Base-by-base conservation (phyloP, 108 stramenopile species). In the Pseudonitzschia multiseries region DNA sequence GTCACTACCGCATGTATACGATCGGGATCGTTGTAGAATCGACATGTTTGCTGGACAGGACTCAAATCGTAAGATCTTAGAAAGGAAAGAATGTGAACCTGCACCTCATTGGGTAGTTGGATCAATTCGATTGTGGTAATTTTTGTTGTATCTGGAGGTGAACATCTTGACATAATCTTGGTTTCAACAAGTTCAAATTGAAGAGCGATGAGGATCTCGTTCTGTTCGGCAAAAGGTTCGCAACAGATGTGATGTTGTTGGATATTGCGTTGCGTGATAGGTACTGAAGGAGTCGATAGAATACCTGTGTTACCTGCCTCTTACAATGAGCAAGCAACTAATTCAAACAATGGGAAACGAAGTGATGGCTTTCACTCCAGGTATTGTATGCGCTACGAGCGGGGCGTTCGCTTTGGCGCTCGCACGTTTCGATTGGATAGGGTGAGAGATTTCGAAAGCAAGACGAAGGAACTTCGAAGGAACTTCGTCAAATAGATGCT, bases 21-120 rank as follows among this genome's bases (percentile, higher is more conserved):
- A 43, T 79, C 75, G 20, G 79, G 81, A 57, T 86, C 70, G 63
- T 87, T 79, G 70, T 91, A 93, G 43, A 73, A 84, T 14, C 59
- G 72, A 69, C 89, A 90, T 41, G 88, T 85, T 43, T 81, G 79
- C 57, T 92, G 91, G 20, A 96, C 70, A 26, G 85, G 79, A 27
- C 80, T 69, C n/a, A 93, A 76, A 84, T 96, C 95, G 53, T 81
- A 89, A 50, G 95, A 91, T 48, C 95, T 72, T 28, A 96, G 81
- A 76, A 76, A 96, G n/a, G 87, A 91, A 14, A 96, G 65, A 26
- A 92, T 83, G 43, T 89, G 69, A 24, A 94, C 69, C 74, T 92
- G 89, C 0, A 90, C 40, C 59, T 91, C 91, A 20, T 70, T 63
- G 12, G 93, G 91, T 46, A 94, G 43, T 46, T 66, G 31, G 2